Percentiles rank a stretch among this genome's conserved stretches.
phyloP scores from a whole-genome alignment of 805 yeast species.

The Teunomyces atbi region DNA sequence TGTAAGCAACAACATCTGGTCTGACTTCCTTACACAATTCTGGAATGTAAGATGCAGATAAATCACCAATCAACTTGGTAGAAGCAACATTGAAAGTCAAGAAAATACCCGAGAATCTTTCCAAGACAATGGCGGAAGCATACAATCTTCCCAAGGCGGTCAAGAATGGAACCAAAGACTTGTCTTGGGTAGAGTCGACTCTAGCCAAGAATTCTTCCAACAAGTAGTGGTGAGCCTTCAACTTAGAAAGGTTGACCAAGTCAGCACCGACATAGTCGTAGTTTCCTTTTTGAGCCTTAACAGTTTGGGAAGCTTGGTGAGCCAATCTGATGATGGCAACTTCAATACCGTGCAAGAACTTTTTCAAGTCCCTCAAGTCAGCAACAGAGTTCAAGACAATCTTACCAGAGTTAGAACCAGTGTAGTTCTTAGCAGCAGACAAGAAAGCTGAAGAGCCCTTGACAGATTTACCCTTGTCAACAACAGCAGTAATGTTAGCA shows the following conservation, averaged over 20 bases:
- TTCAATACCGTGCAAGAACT: constrained; percentile 36
- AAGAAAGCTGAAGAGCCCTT: constrained; percentile 48
- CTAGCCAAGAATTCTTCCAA: constrained; percentile 38
- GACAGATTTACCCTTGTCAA: constrained; percentile 41
- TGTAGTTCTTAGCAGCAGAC: constrained; percentile 24
- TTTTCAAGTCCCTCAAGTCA: constrained; percentile 27
- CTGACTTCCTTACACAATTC: constrained; percentile 36
- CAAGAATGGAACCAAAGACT: constrained; percentile 48
- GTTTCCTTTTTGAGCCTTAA: constrained; percentile 33
- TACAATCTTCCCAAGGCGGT: constrained; percentile 58
- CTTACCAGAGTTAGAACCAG: constrained; percentile 20
- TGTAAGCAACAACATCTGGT: constrained; percentile 69
- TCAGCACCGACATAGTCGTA: constrained; percentile 49
- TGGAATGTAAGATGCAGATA: constrained; percentile 46
- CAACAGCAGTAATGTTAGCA: constrained; percentile 42
- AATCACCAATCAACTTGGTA: constrained; percentile 44
- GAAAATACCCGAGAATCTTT: constrained; percentile 69
- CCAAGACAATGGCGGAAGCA: constrained; percentile 57
- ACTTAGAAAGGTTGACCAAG: constrained; percentile 47
- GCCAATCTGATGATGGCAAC: constrained; percentile 41
- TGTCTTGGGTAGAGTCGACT: constrained; percentile 33
- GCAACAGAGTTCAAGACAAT: constrained; percentile 23
- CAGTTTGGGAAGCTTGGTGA: constrained; percentile 25
- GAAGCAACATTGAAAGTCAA: constrained; percentile 59
- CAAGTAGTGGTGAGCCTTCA: constrained; percentile 51